phyloP scores from a whole-genome alignment of 2,329 filamentous ascomycete genomes.

The Calonectria pteridis region DNA sequence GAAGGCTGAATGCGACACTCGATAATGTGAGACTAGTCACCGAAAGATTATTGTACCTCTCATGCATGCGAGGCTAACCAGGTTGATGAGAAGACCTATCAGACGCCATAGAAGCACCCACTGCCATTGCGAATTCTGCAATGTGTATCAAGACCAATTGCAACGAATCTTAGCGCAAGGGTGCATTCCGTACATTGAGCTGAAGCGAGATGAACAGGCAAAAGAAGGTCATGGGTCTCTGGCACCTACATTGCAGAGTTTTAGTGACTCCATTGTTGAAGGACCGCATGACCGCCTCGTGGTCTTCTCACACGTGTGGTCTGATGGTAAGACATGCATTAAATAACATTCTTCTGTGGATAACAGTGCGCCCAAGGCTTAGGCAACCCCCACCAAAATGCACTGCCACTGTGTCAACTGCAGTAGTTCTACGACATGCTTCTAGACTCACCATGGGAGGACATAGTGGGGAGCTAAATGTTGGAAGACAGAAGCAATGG shows the following conservation, averaged over 20 bases:
- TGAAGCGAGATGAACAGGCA: background rate
- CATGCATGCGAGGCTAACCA: background rate
- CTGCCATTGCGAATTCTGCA: background rate
- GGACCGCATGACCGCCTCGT: background rate
- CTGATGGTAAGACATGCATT: background rate
- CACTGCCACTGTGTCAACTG: slow-evolving; percentile 3
- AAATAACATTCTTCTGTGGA: too few species aligned
- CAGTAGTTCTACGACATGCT: background rate
- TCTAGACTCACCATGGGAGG: background rate
- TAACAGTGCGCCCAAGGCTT: background rate
- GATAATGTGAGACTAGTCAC: background rate
- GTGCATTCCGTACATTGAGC: background rate
- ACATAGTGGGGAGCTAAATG: background rate
- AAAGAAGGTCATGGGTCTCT: background rate
- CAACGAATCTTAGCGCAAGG: background rate
- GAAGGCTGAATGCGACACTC: background rate
- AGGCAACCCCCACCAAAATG: background rate
- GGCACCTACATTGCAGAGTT: background rate
- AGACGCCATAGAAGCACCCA: background rate
- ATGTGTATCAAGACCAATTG: background rate
- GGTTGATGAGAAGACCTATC: background rate
- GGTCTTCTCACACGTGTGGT: background rate
- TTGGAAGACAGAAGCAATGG: background rate
- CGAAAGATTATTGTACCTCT: background rate
- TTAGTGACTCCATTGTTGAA: background rate